These are phyloP conservation scores for Sanghuangporus baumii DNA, from an alignment of 1,284 basidiomycete species.

Conservation along the genomic window DNA sequence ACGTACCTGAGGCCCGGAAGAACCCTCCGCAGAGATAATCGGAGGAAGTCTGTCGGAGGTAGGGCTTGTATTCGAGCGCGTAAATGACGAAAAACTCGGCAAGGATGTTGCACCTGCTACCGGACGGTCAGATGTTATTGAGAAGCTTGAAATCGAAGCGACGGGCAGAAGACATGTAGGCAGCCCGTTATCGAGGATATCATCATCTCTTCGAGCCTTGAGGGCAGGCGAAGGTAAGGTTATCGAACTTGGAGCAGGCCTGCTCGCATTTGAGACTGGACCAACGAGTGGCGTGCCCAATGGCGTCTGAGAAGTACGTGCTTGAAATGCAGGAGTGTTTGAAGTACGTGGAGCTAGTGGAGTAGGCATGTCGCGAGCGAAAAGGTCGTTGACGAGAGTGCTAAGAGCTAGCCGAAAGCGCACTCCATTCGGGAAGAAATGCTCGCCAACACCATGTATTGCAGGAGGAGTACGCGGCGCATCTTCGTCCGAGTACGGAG, in stretches of 20 bases:
- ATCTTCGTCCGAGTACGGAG: conserved; percentile 40
- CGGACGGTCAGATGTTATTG: conserved; percentile 8
- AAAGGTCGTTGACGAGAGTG: conserved; percentile 72
- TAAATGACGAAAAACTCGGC: conserved; percentile 16
- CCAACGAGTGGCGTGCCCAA: conserved; percentile 22
- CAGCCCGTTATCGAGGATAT: conserved; percentile 21
- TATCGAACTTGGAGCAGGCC: conserved; percentile 22
- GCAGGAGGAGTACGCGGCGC: conserved; percentile 41
- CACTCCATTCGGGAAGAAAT: conserved; percentile 74
- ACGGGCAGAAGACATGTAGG: conserved; percentile 35
- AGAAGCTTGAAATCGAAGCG: conserved; percentile 30
- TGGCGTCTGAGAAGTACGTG: conserved; percentile 24
- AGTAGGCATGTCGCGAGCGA: conserved; percentile 60
- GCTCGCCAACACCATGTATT: conserved; percentile 36
- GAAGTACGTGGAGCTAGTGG: conserved; percentile 41
- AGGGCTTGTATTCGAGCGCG: conserved; percentile 11
- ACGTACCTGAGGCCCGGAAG: conserved; percentile 12
- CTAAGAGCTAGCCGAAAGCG: conserved; percentile 65
- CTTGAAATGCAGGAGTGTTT: conserved; percentile 14
- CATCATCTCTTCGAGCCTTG: conserved; percentile 21
- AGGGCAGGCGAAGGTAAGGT: conserved; percentile 17
- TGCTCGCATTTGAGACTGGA: conserved; percentile 18
- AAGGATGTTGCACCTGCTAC: conserved; percentile 9
- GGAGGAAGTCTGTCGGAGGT: conserved; percentile 15
- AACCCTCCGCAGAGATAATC: conserved; percentile 6